Evolutionary conservation across 805 yeast species (phyloP).

Genomic region (Candida dajiaensis): DNA sequence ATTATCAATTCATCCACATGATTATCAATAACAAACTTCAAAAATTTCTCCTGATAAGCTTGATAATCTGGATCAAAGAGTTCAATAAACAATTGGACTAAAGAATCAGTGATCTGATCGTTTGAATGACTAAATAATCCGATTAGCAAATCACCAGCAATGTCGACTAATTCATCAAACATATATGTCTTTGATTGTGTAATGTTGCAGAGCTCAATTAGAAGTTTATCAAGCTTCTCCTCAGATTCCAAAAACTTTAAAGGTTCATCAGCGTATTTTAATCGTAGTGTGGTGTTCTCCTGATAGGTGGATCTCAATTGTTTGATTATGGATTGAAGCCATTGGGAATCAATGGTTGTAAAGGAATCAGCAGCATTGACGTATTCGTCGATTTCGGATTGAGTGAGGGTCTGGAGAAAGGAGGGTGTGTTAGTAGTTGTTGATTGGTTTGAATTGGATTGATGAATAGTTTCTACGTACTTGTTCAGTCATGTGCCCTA

Average conservation of each 20-base stretch:
- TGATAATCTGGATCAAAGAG: conserved; percentile 14
- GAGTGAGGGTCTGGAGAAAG: background rate
- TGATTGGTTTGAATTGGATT: too few relatives aligned
- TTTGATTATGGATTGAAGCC: conserved; percentile 10
- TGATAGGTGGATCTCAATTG: conserved; percentile 1
- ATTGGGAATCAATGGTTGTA: conserved; percentile 7
- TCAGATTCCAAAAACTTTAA: conserved; percentile 16
- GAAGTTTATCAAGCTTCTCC: conserved; percentile 6
- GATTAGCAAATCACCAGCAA: background rate
- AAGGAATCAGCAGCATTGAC: background rate
- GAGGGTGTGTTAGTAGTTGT: background rate
- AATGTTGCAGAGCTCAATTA: conserved; percentile 15
- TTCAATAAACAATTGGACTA: conserved; percentile 10
- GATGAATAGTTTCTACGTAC: too few relatives aligned
- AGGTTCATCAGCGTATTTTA: conserved; percentile 12
- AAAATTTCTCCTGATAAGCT: conserved; percentile 3
- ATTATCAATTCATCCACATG: background rate
- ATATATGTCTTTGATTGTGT: conserved; percentile 12
- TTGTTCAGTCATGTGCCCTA: background rate
- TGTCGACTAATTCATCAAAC: background rate
- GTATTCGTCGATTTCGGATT: background rate
- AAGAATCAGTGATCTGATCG: conserved; percentile 13
- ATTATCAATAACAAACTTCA: background rate
- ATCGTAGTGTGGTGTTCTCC: conserved; percentile 9
- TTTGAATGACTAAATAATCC: conserved; percentile 12